phyloP scores from a whole-genome alignment of 176 grass and related monocot genomes.

The Oryza glaberrima region DNA sequence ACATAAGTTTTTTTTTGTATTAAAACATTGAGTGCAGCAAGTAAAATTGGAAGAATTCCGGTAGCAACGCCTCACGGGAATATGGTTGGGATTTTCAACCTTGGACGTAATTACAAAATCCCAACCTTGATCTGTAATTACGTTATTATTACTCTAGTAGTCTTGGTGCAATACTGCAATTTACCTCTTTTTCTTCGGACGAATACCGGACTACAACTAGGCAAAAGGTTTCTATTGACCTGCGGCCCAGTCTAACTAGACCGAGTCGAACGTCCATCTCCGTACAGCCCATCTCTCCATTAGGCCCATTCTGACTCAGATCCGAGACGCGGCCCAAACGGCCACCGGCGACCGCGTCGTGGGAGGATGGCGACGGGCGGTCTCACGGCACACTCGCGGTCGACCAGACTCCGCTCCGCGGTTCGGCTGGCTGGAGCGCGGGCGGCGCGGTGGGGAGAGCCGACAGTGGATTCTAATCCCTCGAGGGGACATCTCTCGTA shows the following conservation, averaged over 20 bases:
- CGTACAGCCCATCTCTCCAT: background rate
- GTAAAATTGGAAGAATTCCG: background rate
- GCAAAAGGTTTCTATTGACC: too few species aligned
- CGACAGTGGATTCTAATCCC: too few species aligned
- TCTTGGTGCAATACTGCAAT: background rate
- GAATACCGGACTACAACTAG: too few species aligned
- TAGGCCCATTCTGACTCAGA: too few species aligned
- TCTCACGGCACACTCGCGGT: too few species aligned
- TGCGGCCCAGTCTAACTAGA: background rate
- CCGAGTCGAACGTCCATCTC: background rate
- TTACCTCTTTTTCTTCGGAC: background rate
- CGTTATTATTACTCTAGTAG: background rate
- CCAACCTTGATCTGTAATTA: too few species aligned
- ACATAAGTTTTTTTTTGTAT: background rate
- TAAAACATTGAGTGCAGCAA: background rate
- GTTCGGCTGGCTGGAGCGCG: background rate
- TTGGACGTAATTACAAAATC: too few species aligned
- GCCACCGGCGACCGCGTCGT: background rate
- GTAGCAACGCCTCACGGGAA: too few species aligned
- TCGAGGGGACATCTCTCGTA: too few species aligned
- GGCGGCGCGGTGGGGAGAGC: too few species aligned
- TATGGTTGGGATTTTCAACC: too few species aligned
- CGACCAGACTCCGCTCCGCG: too few species aligned
- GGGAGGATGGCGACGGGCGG: background rate
- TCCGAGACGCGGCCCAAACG: background rate